Evolutionary conservation across 2,329 filamentous ascomycete genomes (phyloP).

Genomic region (Trichoderma endophyticum): DNA sequence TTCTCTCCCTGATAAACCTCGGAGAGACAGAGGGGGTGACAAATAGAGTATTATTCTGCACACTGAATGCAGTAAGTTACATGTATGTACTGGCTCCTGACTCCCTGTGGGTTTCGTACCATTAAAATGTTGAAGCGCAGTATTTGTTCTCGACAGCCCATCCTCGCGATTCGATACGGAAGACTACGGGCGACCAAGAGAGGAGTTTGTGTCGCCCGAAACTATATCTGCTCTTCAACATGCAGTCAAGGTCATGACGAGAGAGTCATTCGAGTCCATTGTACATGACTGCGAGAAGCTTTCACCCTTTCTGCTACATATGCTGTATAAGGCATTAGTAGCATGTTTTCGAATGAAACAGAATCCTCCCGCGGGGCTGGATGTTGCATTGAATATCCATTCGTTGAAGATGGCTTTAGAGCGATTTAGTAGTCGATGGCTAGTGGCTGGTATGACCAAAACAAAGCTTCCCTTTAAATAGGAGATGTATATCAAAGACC

Average conservation of each 20-base stretch:
- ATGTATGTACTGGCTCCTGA: neutral
- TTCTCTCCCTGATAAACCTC: neutral
- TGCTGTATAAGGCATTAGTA: neutral
- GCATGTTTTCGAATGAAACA: neutral
- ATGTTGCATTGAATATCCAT: neutral
- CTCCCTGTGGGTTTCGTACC: neutral
- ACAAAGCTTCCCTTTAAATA: too few relatives aligned
- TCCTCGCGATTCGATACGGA: neutral
- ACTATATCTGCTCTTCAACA: neutral
- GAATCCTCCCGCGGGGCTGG: neutral
- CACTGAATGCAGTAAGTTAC: neutral
- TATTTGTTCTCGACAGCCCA: neutral
- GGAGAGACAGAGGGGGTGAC: neutral
- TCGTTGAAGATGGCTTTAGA: neutral
- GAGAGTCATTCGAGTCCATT: neutral
- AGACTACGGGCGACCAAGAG: neutral
- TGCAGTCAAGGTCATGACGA: neutral
- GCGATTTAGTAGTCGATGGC: neutral
- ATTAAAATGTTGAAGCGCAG: neutral
- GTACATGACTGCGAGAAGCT: neutral
- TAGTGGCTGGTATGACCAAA: neutral
- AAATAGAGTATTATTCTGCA: neutral
- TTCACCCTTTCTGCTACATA: neutral
- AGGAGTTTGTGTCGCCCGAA: neutral
- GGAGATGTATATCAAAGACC: neutral